Conservation (phyloP, 495 filamentous ascomycete genomes). For the Penicillium coffeae region DNA sequence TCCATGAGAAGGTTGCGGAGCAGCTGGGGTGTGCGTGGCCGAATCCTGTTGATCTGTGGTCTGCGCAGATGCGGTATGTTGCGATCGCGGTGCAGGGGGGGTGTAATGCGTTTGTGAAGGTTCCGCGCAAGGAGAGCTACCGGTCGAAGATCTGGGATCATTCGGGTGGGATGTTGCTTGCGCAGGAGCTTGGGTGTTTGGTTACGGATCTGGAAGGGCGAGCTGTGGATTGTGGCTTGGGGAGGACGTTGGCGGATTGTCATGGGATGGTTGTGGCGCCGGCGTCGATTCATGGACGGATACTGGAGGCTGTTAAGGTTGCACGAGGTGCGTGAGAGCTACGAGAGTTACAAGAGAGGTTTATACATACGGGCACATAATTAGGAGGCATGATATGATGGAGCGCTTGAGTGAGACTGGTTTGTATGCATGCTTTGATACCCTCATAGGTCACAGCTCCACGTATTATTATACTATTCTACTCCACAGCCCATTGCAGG, state of each 20-base stretch:
- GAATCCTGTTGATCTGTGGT: constrained; percentile 53
- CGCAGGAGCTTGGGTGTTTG: constrained; percentile 59
- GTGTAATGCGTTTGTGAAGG: constrained; percentile 58
- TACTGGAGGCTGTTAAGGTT: constrained; percentile 36
- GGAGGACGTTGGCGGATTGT: constrained; percentile 35
- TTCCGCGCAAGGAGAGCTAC: constrained; percentile 49
- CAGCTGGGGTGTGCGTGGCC: constrained; percentile 46
- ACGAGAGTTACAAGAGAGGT: too few species aligned
- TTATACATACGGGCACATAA: background rate
- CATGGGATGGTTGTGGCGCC: constrained; percentile 46
- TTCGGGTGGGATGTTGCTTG: constrained; percentile 64
- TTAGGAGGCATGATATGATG: background rate
- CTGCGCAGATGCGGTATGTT: constrained; percentile 63
- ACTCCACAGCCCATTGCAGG: too few species aligned
- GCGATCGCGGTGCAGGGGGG: constrained; percentile 53
- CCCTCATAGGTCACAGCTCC: too few species aligned
- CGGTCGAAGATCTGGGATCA: constrained; percentile 71
- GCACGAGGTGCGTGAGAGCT: constrained; percentile 6
- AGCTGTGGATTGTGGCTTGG: constrained; percentile 37
- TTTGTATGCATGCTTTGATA: background rate
- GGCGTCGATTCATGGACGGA: constrained; percentile 30
- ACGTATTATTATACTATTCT: too few species aligned
- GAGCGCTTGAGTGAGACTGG: background rate
- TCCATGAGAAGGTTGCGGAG: constrained; percentile 47
- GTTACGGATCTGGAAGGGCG: constrained; percentile 59